phyloP scores from a whole-genome alignment of 805 yeast genomes.

The Candida ovalis region DNA sequence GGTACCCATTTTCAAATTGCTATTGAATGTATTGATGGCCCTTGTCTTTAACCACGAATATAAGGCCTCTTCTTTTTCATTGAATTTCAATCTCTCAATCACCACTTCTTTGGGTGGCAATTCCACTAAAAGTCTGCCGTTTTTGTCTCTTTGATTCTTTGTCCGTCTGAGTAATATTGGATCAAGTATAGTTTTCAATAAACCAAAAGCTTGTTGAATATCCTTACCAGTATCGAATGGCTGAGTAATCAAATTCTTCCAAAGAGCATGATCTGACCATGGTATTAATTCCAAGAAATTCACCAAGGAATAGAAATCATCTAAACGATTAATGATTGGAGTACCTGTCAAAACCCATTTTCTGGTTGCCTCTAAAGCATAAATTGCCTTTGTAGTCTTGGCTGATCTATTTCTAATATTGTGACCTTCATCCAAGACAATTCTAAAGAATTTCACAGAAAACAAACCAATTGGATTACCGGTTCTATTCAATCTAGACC shows the following conservation, averaged over 20 bases:
- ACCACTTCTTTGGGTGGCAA: constrained; percentile 73
- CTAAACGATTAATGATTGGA: constrained; percentile 83
- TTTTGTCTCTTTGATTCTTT: constrained; percentile 69
- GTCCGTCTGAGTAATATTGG: constrained; percentile 84
- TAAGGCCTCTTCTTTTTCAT: constrained; percentile 58
- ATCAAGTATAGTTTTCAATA: constrained; percentile 79
- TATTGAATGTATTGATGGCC: constrained; percentile 61
- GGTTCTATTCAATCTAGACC: constrained; percentile 40
- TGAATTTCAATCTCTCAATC: constrained; percentile 64
- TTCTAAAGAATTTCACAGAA: constrained; percentile 68
- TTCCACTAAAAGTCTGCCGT: constrained; percentile 71
- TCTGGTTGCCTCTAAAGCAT: constrained; percentile 57
- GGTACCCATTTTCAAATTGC: constrained; percentile 60
- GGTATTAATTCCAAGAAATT: constrained; percentile 79
- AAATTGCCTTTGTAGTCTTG: constrained; percentile 74
- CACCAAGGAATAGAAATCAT: constrained; percentile 77
- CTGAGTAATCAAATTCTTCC: constrained; percentile 80
- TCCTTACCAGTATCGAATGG: constrained; percentile 74
- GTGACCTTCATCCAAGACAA: constrained; percentile 84
- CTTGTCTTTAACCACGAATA: constrained; percentile 66
- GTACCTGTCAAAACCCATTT: constrained; percentile 92
- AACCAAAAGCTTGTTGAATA: constrained; percentile 68
- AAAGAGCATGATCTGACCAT: constrained; percentile 79
- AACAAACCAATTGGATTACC: constrained; percentile 50
- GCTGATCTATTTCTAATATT: constrained; percentile 76